Base-by-base conservation (phyloP, 768 basidiomycete genomes). In the Russula compacta region DNA sequence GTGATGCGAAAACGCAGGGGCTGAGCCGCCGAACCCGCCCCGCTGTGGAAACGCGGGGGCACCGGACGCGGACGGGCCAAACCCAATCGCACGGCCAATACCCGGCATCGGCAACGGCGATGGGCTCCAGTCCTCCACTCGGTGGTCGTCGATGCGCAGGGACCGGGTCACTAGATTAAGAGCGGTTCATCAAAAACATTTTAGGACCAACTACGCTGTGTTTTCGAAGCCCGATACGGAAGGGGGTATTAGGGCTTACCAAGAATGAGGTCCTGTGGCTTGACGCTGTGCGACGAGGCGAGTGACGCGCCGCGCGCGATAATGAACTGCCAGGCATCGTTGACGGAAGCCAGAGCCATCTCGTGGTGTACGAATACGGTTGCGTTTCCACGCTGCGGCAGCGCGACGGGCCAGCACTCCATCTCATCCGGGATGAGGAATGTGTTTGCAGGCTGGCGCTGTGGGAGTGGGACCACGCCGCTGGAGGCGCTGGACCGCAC, bases 361-460 rank as follows among this genome's bases (percentile, higher is more conserved):
- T 65, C 51, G 6, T 61, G 60, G 32, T 57, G 56, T 35, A 61
- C 57, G 38, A 65, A 61, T 6, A 61, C 17, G 1, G 59, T 58
- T 32, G 64, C 59, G 14, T 49, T 39, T 29, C 59, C 46, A 5
- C 54, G 56, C 12, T 56, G 63, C 12, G 64, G 52, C 15, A 66
- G 24, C 19, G 53, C 59, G 9, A 66, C 19, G 3, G 56, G 63
- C 65, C 65, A 66, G 38, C 63, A 57, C 44, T 66, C 65, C 49
- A 58, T 15, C 11, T 51, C 63, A 32, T 46, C 56, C 8, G 59
- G 59, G 17, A 66, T 32, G 1, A 54, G 29, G 24, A 35, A 64
- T 6, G 66, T 49, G 21, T 15, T 58, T 7, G 55, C 56, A 6
- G 46, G 54, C 53, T 58, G 48, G 19, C 60, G 63, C 38, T 61